Evolutionary conservation across 495 filamentous ascomycete species (phyloP), one percentile per base, ranked within the genome.

Genomic region (Bacidia rubella): DNA sequence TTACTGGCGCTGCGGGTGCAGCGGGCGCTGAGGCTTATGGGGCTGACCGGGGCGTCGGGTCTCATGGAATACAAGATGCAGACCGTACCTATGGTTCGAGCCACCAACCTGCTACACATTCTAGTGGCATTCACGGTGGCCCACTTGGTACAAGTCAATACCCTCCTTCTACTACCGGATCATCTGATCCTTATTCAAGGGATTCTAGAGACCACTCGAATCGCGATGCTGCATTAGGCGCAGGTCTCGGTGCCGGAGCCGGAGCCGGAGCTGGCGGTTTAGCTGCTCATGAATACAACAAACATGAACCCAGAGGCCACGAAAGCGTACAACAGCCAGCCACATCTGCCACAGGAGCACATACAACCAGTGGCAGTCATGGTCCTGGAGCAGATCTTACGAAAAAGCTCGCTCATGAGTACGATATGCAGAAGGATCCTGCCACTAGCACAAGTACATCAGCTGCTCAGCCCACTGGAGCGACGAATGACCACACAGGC

Each of bases 21-120:
- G 54, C 46, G 43, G 59, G 56, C 29, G 23, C 23, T 40, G 57
- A 52, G 25, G 52, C 56, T 19, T 54, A 59, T 20, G 51, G 58
- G n/a, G 39, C 56, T 29, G 49, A 53, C 24, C 45, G 47, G 22
- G 38, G 47, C 46, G 19, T 21, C 24, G 20, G 22, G 15, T 24
- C 21, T 26, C 26, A 22, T 47, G 44, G 19, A 1, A 9, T 25
- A 11, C 17, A 17, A 25, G 44, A 47, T n/a, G 1, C 44, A 15
- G 15, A 22, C 44, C 26, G 21, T 22, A 20, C 44, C 24, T 47
- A 2, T 4, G 44, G 22, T 15, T 24, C 21, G n/a, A 47, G 24
- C 22, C 21, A 47, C 17, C 3, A 15, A n/a, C 2, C 20, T 25
- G 22, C 44, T 25, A 24, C 44, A 7, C 22, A 15, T 4, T 22